Percentiles rank a stretch among this genome's conserved stretches.
Evolutionary conservation across 2,329 filamentous ascomycete species (phyloP).

Genomic region (Cladosporium oxysporum): DNA sequence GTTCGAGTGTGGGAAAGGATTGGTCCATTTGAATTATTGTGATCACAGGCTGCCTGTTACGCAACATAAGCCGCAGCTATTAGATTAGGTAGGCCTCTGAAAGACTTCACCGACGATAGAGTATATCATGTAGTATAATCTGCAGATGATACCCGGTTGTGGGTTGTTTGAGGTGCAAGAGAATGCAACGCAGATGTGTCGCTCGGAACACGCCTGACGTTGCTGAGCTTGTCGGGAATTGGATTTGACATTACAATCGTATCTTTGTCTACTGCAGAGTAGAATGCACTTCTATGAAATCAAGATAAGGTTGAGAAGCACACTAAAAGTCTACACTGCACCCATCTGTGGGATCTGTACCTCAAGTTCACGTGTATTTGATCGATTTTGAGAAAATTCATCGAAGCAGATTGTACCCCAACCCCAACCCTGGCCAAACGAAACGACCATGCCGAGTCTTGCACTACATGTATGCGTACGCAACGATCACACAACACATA

Average conservation of each 20-base stretch:
- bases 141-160: background rate
- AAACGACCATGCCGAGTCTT: background rate
- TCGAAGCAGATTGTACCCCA: background rate
- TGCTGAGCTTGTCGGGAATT: background rate
- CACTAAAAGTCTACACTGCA: background rate
- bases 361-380: background rate
- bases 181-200: background rate
- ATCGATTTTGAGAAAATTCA: background rate
- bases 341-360: background rate
- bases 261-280: background rate
- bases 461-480: too few species aligned
- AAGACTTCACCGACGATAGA: background rate
- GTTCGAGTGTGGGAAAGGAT: background rate
- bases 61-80: background rate
- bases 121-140: background rate
- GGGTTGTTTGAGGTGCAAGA: background rate
- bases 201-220: background rate
- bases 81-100: background rate
- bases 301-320: accelerated
- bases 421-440: background rate
- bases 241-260: background rate
- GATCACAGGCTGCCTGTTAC: background rate
- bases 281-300: background rate
- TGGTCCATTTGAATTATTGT: background rate
- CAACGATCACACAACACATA: too few species aligned